These are phyloP conservation scores for Naganishia vaughanmartiniae DNA, from an alignment of 768 basidiomycete species.

Conservation along the genomic window DNA sequence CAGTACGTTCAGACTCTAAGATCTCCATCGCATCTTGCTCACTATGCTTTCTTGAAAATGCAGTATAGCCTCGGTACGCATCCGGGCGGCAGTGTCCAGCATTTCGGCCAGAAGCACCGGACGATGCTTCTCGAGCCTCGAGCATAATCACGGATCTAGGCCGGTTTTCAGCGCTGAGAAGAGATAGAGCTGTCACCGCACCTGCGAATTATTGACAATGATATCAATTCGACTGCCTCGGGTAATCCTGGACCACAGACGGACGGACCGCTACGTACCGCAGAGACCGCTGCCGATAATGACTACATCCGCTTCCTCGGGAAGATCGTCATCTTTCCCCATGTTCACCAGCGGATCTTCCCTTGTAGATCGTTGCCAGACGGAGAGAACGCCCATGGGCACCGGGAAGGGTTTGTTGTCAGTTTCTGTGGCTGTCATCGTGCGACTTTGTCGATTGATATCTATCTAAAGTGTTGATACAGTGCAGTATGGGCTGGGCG, in stretches of 20 bases:
- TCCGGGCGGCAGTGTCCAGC: constrained; percentile 45
- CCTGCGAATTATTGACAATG: not conserved
- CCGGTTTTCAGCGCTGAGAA: constrained; percentile 15
- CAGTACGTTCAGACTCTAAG: constrained; percentile 37
- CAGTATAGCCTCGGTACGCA: constrained; percentile 20
- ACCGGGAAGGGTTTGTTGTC: constrained; percentile 6
- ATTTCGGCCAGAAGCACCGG: constrained; percentile 64
- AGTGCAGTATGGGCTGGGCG: no score
- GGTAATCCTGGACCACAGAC: not conserved
- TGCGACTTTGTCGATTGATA: not conserved
- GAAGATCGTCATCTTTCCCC: constrained; percentile 15
- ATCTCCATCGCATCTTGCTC: constrained; percentile 40
- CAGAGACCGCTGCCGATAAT: constrained; percentile 29
- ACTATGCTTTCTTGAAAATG: constrained; percentile 54
- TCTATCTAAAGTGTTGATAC: no score
- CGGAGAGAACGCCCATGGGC: constrained; percentile 6
- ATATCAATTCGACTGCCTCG: not conserved
- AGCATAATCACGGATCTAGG: constrained; percentile 59
- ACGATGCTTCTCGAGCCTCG: constrained; percentile 68
- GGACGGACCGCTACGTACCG: not conserved
- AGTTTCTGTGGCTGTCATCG: not conserved
- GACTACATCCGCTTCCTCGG: constrained; percentile 19
- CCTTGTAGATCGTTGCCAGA: constrained; percentile 14
- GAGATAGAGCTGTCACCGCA: constrained; percentile 14
- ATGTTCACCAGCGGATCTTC: constrained; percentile 14